These are phyloP conservation scores for Beauveria pseudobassiana DNA, from an alignment of 2,329 filamentous ascomycete species.

Conservation along the genomic window DNA sequence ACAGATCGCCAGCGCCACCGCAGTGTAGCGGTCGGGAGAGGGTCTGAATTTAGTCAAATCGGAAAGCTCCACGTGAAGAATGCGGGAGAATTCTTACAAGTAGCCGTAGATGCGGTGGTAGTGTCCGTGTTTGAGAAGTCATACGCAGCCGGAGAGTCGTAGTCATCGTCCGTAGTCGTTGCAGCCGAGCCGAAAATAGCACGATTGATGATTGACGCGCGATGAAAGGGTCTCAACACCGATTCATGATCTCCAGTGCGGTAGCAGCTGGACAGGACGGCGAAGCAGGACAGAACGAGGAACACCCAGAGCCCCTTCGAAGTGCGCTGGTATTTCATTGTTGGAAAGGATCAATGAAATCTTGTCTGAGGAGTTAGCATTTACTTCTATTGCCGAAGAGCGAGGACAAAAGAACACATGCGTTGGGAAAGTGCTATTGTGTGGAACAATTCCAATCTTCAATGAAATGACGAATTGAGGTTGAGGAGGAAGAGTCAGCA, in stretches of 20 bases:
- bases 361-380: background rate
- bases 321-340: background rate
- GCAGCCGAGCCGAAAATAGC: background rate
- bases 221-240: background rate
- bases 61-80: too few relatives aligned
- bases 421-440: background rate
- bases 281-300: background rate
- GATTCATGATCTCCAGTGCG: background rate
- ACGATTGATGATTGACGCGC: background rate
- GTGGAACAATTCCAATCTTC: background rate
- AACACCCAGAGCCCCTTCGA: background rate
- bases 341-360: background rate
- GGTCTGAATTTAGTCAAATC: background rate
- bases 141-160: slow-evolving; percentile 4
- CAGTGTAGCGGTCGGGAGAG: background rate
- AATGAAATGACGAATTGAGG: background rate
- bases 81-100: background rate
- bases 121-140: background rate
- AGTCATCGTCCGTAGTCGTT: background rate
- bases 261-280: background rate
- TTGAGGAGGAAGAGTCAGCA: background rate
- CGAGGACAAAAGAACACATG: background rate
- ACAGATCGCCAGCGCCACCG: background rate
- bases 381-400: too few relatives aligned
- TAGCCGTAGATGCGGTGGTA: background rate